Conservation (phyloP, 257 asterid genomes). For the Paulownia fortunei region DNA sequence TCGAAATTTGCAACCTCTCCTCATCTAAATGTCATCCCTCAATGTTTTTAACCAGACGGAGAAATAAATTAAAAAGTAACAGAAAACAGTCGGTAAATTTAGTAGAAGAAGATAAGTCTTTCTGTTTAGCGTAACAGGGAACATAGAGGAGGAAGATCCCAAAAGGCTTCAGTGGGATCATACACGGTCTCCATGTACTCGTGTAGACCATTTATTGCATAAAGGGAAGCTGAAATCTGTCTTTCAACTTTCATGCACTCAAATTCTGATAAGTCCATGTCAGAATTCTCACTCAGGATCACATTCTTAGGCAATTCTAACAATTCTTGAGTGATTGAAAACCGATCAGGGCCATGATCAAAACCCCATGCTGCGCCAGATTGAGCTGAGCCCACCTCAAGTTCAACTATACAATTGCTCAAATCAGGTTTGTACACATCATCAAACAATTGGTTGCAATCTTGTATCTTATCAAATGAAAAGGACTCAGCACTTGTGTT, state of each 20-base stretch:
- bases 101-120: no score
- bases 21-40: background rate
- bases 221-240: constrained; percentile 82
- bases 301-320: constrained; percentile 41
- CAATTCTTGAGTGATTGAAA: constrained; percentile 41
- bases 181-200: constrained; percentile 64
- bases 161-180: constrained; percentile 61
- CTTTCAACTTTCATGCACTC: constrained; percentile 72
- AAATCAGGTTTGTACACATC: constrained; percentile 65
- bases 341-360: constrained; percentile 25
- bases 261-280: constrained; percentile 48
- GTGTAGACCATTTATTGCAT: constrained; percentile 73
- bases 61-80: background rate
- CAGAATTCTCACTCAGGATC: constrained; percentile 2
- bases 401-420: constrained; percentile 42
- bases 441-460: constrained; percentile 23
- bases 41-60: background rate
- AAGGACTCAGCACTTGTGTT: constrained; percentile 19
- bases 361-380: constrained; percentile 33
- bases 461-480: constrained; percentile 9
- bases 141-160: constrained; percentile 76
- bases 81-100: background rate
- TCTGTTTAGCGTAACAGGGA: constrained; percentile 41
- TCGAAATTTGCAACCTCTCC: background rate
- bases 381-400: constrained; percentile 24